A percentile compares a stretch with the other conserved stretches of the same genome.
Conservation (phyloP, 2,329 filamentous ascomycete species). For the Lachnellula cervina region DNA sequence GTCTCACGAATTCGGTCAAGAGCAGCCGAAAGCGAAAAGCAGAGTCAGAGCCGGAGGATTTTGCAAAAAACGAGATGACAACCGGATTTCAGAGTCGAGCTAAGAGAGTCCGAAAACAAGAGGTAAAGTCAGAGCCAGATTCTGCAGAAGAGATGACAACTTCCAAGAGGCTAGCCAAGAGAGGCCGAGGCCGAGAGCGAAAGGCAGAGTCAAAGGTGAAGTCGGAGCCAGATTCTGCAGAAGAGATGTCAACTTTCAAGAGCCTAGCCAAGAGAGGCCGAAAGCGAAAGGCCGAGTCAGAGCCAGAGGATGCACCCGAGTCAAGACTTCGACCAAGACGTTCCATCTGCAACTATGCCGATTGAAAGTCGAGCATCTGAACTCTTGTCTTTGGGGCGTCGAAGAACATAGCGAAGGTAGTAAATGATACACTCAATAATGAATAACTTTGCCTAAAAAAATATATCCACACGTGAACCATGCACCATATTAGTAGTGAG, state of each 20-base stretch:
- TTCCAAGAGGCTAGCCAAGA: background rate
- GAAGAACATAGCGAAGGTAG: too few species aligned
- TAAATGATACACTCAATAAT: background rate
- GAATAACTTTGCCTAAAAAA: background rate
- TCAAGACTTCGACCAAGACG: background rate
- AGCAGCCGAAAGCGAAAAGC: background rate
- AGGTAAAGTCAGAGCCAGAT: background rate
- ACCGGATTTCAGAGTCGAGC: background rate
- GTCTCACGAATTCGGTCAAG: background rate
- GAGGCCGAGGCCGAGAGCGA: too few species aligned
- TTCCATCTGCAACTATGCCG: background rate
- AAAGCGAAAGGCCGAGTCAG: background rate
- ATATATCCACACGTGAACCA: background rate
- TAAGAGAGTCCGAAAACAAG: background rate
- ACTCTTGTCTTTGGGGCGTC: too few species aligned
- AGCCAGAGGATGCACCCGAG: background rate
- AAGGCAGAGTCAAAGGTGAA: background rate
- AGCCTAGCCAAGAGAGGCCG: background rate
- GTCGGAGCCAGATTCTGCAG: background rate
- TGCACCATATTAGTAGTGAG: background rate
- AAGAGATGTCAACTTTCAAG: background rate
- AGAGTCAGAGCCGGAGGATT: background rate
- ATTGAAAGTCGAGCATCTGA: background rate
- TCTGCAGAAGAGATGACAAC: background rate
- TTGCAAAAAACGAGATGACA: background rate